These are phyloP conservation scores for Oryza glumipatula DNA, from an alignment of 176 grass and related monocot genomes.

Conservation along the genomic window DNA sequence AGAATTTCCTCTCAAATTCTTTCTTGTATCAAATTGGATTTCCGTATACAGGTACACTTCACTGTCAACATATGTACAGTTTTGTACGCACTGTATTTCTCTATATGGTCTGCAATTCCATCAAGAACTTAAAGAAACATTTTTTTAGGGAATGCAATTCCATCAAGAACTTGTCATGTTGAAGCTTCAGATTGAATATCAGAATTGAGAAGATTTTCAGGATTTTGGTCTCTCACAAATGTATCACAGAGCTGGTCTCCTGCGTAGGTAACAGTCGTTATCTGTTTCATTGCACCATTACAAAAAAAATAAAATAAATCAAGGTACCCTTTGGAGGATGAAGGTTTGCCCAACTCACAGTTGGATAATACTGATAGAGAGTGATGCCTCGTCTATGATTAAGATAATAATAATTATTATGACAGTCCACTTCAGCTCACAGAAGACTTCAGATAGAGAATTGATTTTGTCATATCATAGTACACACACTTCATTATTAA, in stretches of 20 bases:
- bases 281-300: conserved; percentile 28
- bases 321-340: conserved; percentile 22
- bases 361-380: conserved; percentile 19
- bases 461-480: conserved; percentile 35
- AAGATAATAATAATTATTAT: background rate
- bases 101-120: background rate
- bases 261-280: conserved; percentile 50
- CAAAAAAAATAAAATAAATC: background rate
- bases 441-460: conserved; percentile 24
- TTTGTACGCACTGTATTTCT: background rate
- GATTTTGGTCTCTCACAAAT: background rate
- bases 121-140: background rate
- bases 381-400: conserved; percentile 16
- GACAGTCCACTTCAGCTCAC: conserved; percentile 14
- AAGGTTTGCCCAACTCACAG: conserved; percentile 25
- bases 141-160: background rate
- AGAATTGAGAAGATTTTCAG: background rate
- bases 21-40: background rate
- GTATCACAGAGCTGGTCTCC: conserved; percentile 13
- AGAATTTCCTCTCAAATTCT: background rate
- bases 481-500: conserved; percentile 13
- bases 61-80: background rate
- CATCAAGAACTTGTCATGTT: background rate
- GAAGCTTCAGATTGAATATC: background rate
- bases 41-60: background rate